Evolutionary conservation across 441 rosid species (phyloP).

Genomic region (Geranium incanum): DNA sequence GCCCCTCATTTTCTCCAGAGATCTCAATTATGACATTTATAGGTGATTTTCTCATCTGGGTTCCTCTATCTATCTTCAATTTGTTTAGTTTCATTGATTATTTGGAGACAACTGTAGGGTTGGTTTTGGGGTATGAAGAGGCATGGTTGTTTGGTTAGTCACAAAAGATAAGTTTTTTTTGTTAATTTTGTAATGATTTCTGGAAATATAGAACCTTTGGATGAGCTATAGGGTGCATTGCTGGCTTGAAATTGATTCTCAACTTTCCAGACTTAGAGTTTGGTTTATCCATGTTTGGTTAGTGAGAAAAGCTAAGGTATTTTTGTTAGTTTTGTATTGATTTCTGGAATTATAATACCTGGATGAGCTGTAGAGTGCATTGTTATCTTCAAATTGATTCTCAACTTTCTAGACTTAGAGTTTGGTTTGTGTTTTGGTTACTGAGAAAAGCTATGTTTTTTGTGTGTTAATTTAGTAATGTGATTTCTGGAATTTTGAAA

Average conservation of each 20-base stretch:
- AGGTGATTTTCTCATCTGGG: conserved; percentile 48
- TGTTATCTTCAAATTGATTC: neutral
- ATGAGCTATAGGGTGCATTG: neutral
- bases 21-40: conserved; percentile 80
- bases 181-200: neutral
- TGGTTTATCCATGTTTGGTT: neutral
- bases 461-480: neutral
- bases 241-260: neutral
- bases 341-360: neutral
- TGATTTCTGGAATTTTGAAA: neutral
- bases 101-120: neutral
- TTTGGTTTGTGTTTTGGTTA: neutral
- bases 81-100: neutral
- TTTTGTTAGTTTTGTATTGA: neutral
- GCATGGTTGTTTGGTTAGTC: neutral
- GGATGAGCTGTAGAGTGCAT: neutral
- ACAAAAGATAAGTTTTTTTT: neutral
- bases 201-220: neutral
- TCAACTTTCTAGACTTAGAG: neutral
- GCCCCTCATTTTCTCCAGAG: conserved; percentile 59
- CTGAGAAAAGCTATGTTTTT: conserved; percentile 1
- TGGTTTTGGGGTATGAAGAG: neutral
- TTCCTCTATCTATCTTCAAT: conserved; percentile 3
- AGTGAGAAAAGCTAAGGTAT: neutral
- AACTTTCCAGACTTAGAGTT: neutral